Evolutionary conservation across 306 rosid genomes (phyloP), one percentile per base, ranked within the genome.

Genomic region (Arachis stenosperma): DNA sequence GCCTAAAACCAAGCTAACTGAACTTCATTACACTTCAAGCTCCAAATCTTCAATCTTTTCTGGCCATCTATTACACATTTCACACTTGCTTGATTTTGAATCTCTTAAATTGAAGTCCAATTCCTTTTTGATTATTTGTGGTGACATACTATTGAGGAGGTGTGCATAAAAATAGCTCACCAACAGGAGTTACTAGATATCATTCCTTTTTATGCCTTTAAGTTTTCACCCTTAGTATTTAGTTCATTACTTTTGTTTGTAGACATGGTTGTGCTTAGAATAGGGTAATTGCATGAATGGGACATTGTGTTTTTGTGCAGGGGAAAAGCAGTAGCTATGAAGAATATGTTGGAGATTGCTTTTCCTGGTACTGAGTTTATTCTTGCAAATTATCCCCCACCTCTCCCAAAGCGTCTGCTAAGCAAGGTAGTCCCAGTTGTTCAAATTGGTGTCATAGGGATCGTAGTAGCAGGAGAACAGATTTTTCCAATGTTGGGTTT

Each of bases 391-490:
- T 70, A 89, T 69, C 97, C 98, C 47, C 88, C 97, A 8, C 12
- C 86, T 2, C 73, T 84, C 14, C 88, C 97, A 0, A 93, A 89
- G 79, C 97, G 90, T 59, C 74, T 93, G 52, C 79, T 89, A 9
- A 79, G 86, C 79, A 93, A 93, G 81, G 64, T 84, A 62, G 90
- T 93, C 75, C 93, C 94, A 0, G 90, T 73, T 22, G 83, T 83
- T 13, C 98, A 93, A 75, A 67, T 88, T 41, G 87, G 93, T 53
- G 88, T 86, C 39, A 72, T 89, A 17, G 93, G 87, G 39, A 50
- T 85, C 22, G 86, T 88, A 67, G 42, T 90, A 73, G 97, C 84
- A 7, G 97, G 97, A 9, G 93, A 88, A 69, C 90, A 89, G 9
- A 82, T 93, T 48, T 89, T 86, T 57, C 94, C 90, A 5, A 76